phyloP scores from a whole-genome alignment of 139 green algal genomes.

The Chlorella sp. region DNA sequence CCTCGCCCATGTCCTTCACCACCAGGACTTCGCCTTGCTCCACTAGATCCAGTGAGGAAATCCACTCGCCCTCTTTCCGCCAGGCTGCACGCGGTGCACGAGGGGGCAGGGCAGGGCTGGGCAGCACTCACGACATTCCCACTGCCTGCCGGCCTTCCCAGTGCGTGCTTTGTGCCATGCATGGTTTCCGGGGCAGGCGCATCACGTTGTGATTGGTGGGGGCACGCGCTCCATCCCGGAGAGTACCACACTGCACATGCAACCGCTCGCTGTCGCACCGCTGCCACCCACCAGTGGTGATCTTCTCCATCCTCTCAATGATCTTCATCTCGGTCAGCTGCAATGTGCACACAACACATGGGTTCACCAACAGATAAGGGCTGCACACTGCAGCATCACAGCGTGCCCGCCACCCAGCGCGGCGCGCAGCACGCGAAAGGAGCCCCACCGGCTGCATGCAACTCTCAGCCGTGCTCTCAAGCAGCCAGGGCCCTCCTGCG shows the following conservation, averaged over 20 bases:
- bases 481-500: background rate
- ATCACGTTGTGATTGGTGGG: background rate
- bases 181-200: background rate
- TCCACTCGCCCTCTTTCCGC: slow-evolving; percentile 77
- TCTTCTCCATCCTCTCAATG: slow-evolving; percentile 16
- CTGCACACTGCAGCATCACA: background rate
- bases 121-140: background rate
- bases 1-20: slow-evolving; percentile 64
- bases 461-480: no score
- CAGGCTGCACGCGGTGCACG: background rate
- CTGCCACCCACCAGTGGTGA: background rate
- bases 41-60: slow-evolving; percentile 76
- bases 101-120: background rate
- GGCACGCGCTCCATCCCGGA: no score
- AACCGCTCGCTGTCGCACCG: no score
- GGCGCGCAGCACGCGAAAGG: background rate
- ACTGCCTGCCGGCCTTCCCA: background rate
- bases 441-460: no score
- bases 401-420: background rate
- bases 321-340: slow-evolving; percentile 1
- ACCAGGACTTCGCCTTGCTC: slow-evolving; percentile 64
- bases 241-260: no score
- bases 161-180: background rate
- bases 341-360: no score
- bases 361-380: background rate